A percentile compares a stretch with the other conserved stretches of the same genome.
phyloP scores from a whole-genome alignment of 352 stramenopile genomes.

The Pythium myriotylum region DNA sequence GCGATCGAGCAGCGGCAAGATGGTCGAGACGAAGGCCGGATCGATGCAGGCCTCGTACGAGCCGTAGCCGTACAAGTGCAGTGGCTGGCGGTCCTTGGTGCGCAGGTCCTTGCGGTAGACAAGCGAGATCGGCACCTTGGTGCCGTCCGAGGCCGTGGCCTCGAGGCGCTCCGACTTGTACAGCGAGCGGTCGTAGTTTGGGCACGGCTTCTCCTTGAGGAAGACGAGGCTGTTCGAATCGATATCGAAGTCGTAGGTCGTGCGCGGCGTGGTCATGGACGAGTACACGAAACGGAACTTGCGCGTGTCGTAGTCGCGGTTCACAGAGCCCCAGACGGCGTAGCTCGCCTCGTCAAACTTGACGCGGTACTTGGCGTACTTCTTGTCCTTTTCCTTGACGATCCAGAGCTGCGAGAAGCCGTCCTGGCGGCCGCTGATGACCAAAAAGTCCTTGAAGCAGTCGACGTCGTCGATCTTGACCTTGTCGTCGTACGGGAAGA shows the following conservation, averaged over 20 bases:
- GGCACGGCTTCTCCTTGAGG: conserved; percentile 93
- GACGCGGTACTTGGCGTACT: conserved; percentile 57
- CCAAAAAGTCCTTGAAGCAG: conserved; percentile 88
- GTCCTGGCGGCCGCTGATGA: conserved; percentile 85
- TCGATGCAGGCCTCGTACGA: conserved; percentile 96
- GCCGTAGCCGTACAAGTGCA: conserved; percentile 96
- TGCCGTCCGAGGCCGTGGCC: conserved; percentile 86
- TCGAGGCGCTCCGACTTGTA: conserved; percentile 93
- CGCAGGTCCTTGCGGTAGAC: conserved; percentile 78
- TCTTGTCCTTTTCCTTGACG: conserved; percentile 53
- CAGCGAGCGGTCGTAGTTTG: conserved; percentile 91
- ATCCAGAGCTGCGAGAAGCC: conserved; percentile 88
- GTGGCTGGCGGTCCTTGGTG: conserved; percentile 52
- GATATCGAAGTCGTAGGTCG: conserved; percentile 87
- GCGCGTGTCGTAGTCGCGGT: conserved; percentile 89
- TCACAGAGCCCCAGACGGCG: conserved; percentile 73
- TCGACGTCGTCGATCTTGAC: conserved; percentile 87
- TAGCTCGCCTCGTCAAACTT: conserved; percentile 92
- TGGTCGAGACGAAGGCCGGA: conserved; percentile 89
- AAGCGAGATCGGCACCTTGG: conserved; percentile 81
- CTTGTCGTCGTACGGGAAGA: conserved; percentile 82
- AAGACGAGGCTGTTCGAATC: conserved; percentile 61
- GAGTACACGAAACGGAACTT: conserved; percentile 93
- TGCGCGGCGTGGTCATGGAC: conserved; percentile 91
- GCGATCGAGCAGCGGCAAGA: conserved; percentile 93